Evolutionary conservation across 345 rosid genomes (phyloP).

Genomic region (Eucalyptus erythrocorys): DNA sequence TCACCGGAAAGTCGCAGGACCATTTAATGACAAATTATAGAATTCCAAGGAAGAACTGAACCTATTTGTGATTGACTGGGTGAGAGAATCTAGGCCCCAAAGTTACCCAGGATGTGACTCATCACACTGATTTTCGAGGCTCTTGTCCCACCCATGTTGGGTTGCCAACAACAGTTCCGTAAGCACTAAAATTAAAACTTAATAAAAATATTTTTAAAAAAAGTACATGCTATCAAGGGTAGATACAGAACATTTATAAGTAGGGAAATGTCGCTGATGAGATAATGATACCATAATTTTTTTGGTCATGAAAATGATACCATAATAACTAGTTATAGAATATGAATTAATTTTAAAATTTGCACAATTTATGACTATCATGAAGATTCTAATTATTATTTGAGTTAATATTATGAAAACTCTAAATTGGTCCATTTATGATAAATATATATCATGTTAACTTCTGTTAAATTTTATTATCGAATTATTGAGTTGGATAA

Average conservation of each 20-base stretch:
- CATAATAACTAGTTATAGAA: background rate
- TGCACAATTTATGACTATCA: background rate
- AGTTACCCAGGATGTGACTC: background rate
- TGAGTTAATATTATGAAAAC: too few relatives aligned
- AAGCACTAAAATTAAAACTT: background rate
- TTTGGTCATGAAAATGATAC: background rate
- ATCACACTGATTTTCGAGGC: background rate
- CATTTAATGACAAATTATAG: background rate
- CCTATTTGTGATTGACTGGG: background rate
- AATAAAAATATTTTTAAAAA: background rate
- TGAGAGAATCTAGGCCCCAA: background rate
- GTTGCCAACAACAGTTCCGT: background rate
- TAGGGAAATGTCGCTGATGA: background rate
- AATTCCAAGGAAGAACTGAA: background rate
- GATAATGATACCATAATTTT: background rate
- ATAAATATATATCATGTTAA: too few relatives aligned
- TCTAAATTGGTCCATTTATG: too few relatives aligned
- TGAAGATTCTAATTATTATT: background rate
- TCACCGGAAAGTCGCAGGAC: background rate
- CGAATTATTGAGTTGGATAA: accelerated
- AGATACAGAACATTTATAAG: background rate
- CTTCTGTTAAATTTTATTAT: too few relatives aligned
- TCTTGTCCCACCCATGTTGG: background rate
- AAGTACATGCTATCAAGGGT: background rate
- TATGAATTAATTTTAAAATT: background rate